These are phyloP conservation scores for Dactylellina parvicollis DNA, from an alignment of 2,329 filamentous ascomycete species.

Conservation along the genomic window DNA sequence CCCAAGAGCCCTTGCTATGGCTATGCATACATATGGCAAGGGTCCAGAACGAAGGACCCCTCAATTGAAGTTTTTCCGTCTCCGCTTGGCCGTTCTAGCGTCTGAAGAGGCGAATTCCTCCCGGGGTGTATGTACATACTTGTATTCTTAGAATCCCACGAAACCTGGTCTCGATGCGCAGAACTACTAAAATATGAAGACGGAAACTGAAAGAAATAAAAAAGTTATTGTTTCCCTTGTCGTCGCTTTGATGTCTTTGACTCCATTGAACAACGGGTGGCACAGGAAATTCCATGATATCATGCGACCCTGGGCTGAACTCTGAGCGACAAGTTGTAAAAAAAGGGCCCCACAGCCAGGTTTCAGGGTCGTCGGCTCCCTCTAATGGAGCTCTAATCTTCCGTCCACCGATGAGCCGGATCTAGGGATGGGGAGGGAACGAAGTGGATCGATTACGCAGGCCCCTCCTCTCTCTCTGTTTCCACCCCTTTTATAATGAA, in stretches of 20 bases:
- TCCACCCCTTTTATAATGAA: neutral
- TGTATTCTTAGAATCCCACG: too few relatives aligned
- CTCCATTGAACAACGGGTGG: too few relatives aligned
- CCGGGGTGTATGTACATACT: too few relatives aligned
- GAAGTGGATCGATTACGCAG: neutral
- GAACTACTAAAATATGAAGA: too few relatives aligned
- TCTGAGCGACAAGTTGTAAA: too few relatives aligned
- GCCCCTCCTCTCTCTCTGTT: neutral
- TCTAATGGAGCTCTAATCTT: too few relatives aligned
- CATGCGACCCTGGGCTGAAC: conserved; percentile 8
- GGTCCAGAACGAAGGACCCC: neutral
- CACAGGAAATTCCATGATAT: neutral
- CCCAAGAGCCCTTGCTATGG: neutral
- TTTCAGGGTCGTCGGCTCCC: too few relatives aligned
- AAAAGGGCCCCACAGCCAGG: too few relatives aligned
- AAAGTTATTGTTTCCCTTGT: neutral
- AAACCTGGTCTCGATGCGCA: too few relatives aligned
- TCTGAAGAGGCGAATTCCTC: neutral
- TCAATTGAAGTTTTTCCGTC: neutral
- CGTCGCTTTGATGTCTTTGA: too few relatives aligned
- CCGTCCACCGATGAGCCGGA: neutral
- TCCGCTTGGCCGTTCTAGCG: neutral
- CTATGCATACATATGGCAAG: neutral
- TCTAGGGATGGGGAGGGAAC: neutral
- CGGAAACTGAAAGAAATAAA: too few relatives aligned